A percentile compares a stretch with the other conserved stretches of the same genome.
Conservation (phyloP, 108 stramenopile species). For the Fragilaria crotonensis region DNA sequence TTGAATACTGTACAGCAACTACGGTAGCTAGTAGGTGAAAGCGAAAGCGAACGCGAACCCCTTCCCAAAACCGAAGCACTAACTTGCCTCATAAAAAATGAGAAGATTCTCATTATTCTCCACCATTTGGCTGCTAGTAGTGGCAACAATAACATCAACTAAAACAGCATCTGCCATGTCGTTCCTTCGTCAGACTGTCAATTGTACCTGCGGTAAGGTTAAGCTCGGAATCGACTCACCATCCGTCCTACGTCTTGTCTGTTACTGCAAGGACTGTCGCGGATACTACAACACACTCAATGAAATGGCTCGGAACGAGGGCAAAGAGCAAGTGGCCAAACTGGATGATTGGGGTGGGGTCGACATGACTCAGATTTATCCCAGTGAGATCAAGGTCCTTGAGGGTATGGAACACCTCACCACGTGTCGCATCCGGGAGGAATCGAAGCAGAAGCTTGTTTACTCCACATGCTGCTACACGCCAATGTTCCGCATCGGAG, state of each 20-base stretch:
- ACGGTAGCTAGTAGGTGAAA: too few species aligned
- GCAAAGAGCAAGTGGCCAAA: too few species aligned
- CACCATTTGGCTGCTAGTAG: too few species aligned
- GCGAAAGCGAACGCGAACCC: too few species aligned
- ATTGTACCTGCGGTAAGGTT: slow-evolving; percentile 32
- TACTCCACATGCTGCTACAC: slow-evolving; percentile 37
- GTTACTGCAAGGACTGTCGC: slow-evolving; percentile 38
- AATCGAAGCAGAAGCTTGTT: slow-evolving; percentile 15
- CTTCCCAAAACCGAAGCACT: too few species aligned
- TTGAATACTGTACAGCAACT: too few species aligned
- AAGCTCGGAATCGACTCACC: slow-evolving; percentile 22
- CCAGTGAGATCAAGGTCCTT: slow-evolving; percentile 24
- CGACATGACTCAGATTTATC: slow-evolving; percentile 27
- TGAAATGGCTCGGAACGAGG: too few species aligned
- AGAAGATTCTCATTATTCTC: too few species aligned
- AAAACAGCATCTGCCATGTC: too few species aligned
- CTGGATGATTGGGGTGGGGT: slow-evolving; percentile 32
- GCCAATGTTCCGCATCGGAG: slow-evolving; percentile 28
- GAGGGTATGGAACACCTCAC: slow-evolving; percentile 24
- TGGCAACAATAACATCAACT: too few species aligned
- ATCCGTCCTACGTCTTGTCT: slow-evolving; percentile 35
- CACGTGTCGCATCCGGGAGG: slow-evolving; percentile 18
- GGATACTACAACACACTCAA: slow-evolving; percentile 39
- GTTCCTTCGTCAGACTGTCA: too few species aligned
- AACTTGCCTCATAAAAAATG: too few species aligned